Conservation (phyloP, 441 rosid species). For the Erodium chrysanthum region DNA sequence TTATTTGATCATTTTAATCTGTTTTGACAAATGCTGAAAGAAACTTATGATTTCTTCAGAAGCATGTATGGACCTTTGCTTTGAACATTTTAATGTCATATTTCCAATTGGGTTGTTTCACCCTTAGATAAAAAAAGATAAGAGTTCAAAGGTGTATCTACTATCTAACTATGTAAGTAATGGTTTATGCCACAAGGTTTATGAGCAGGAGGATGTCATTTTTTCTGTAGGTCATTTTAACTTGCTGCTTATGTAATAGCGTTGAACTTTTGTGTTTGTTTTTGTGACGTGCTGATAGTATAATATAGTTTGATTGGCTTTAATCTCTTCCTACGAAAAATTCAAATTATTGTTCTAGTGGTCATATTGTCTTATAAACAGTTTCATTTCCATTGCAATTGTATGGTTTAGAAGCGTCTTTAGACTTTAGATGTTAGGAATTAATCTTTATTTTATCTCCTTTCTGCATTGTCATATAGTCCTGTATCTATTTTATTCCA, state of each 20-base stretch:
- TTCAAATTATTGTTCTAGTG: neutral
- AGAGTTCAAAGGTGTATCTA: neutral
- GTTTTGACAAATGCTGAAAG: neutral
- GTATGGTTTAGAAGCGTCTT: neutral
- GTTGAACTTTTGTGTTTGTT: constrained; percentile 2
- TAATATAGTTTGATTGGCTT: neutral
- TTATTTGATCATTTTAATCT: neutral
- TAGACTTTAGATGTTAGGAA: neutral
- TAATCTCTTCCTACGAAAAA: neutral
- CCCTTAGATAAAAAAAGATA: neutral
- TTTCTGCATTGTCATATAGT: neutral
- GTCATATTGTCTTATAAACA: neutral
- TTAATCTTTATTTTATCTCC: neutral
- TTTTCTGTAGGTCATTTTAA: neutral
- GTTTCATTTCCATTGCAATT: neutral
- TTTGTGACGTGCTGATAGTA: neutral
- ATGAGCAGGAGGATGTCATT: neutral
- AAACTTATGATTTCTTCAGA: neutral
- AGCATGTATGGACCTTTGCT: neutral
- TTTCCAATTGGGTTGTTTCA: neutral
- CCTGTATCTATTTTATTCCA: neutral
- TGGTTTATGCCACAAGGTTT: too few species aligned
- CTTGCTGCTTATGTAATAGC: constrained; percentile 3
- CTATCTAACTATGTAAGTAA: neutral
- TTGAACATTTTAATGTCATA: neutral